Evolutionary conservation across 345 rosid species (phyloP).

Genomic region (Turritis glabra): DNA sequence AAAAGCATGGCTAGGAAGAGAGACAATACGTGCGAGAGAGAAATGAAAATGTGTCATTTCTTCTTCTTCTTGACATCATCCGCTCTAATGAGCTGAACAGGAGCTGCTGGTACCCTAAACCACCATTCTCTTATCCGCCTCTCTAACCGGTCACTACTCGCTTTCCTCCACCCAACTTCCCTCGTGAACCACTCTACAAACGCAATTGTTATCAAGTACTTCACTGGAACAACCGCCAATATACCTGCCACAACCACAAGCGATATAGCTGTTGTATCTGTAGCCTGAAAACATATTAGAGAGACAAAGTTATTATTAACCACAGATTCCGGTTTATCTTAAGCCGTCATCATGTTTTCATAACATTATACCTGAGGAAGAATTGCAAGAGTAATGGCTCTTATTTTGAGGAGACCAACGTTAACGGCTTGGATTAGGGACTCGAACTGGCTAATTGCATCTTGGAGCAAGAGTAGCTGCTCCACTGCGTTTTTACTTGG

Average conservation of each 20-base stretch:
- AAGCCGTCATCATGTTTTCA: not conserved
- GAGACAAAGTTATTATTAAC: not conserved
- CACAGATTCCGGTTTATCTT: not conserved
- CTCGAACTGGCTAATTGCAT: conserved; percentile 67
- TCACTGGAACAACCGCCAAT: conserved; percentile 62
- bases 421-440: conserved; percentile 75
- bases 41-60: conserved; percentile 39
- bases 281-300: conserved; percentile 54
- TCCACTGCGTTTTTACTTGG: conserved; percentile 84
- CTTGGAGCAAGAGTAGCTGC: conserved; percentile 82
- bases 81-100: conserved; percentile 61
- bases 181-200: conserved; percentile 79
- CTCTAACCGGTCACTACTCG: conserved; percentile 61
- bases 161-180: conserved; percentile 72
- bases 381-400: conserved; percentile 81
- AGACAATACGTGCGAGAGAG: not conserved
- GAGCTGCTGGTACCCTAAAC: conserved; percentile 89
- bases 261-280: conserved; percentile 63
- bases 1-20: conserved; percentile 9
- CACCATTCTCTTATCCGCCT: conserved; percentile 94
- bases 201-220: conserved; percentile 48
- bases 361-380: conserved; percentile 67
- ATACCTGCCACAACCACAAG: conserved; percentile 53
- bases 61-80: conserved; percentile 71
- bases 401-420: conserved; percentile 75